Conservation (phyloP, 768 basidiomycete species). For the Dioszegia crocea region DNA sequence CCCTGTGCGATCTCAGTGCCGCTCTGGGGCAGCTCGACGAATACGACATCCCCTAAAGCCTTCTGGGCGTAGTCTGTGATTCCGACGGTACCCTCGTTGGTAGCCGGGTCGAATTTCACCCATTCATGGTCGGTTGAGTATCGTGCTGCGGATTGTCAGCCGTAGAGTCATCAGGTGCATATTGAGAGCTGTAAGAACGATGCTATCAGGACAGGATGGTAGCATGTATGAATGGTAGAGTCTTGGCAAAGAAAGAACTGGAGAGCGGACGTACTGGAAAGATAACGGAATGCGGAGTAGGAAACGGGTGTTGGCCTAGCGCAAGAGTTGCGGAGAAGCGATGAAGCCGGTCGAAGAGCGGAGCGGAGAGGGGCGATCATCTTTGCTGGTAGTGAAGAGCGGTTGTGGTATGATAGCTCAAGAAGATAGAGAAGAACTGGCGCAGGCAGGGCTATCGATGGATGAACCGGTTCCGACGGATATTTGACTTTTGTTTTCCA, state of each 20-base stretch:
- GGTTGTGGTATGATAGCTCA: not conserved
- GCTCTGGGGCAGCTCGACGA: constrained; percentile 75
- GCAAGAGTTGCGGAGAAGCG: not conserved
- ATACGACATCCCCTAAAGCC: constrained; percentile 91
- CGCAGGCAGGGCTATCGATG: not conserved
- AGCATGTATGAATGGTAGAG: too few relatives aligned
- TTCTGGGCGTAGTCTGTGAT: constrained; percentile 92
- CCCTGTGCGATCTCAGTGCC: constrained; percentile 66
- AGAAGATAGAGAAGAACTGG: not conserved
- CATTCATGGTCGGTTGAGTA: constrained; percentile 88
- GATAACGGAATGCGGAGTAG: constrained; percentile 8
- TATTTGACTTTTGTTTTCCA: constrained; percentile 1
- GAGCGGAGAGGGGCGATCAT: constrained; percentile 9
- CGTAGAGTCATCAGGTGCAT: not conserved
- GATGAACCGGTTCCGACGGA: not conserved
- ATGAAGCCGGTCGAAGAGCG: constrained; percentile 1
- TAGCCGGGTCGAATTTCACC: constrained; percentile 69
- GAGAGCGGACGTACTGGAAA: constrained; percentile 5
- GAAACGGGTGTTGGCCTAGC: not conserved
- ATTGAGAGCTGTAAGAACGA: too few relatives aligned
- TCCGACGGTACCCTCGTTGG: constrained; percentile 70
- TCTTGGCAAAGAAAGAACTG: not conserved
- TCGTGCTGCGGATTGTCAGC: constrained; percentile 43
- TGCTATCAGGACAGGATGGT: too few relatives aligned
- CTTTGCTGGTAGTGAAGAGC: not conserved